Evolutionary conservation across 176 grass and related monocot species (phyloP).

Genomic region (Cenchrus fungigraminus): DNA sequence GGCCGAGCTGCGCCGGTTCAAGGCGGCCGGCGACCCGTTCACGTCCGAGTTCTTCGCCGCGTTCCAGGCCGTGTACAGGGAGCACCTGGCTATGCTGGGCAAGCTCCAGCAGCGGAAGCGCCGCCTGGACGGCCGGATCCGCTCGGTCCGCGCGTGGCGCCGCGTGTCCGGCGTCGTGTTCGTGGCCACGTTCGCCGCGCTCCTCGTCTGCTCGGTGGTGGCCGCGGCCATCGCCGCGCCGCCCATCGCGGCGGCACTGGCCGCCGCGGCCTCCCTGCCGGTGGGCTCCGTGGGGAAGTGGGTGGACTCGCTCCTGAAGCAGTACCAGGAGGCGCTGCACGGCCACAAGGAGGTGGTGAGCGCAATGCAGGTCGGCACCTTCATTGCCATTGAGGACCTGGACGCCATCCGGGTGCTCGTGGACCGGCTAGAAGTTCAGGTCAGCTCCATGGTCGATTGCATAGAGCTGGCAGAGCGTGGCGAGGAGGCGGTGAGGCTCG

Average conservation of each 20-base stretch:
- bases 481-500: constrained; percentile 51
- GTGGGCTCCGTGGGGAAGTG: constrained; percentile 53
- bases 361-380: constrained; percentile 52
- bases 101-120: constrained; percentile 56
- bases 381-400: constrained; percentile 53
- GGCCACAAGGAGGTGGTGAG: constrained; percentile 37
- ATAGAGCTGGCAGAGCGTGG: constrained; percentile 40
- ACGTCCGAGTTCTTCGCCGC: constrained; percentile 56
- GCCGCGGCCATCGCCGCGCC: constrained; percentile 42
- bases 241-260: constrained; percentile 49
- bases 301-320: constrained; percentile 55
- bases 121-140: constrained; percentile 48
- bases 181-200: constrained; percentile 44
- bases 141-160: constrained; percentile 57
- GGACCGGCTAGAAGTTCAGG: constrained; percentile 50
- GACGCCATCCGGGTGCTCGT: constrained; percentile 54
- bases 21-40: constrained; percentile 42
- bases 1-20: constrained; percentile 56
- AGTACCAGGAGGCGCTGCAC: constrained; percentile 43
- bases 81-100: constrained; percentile 49
- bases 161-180: constrained; percentile 56
- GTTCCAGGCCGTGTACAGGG: constrained; percentile 49
- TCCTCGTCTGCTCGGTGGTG: constrained; percentile 50
- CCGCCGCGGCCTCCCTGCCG: constrained; percentile 47
- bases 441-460: constrained; percentile 34